Percentiles rank a stretch among this genome's conserved stretches.
Conservation (phyloP, 2,329 filamentous ascomycete genomes). For the Penicillium sp. region DNA sequence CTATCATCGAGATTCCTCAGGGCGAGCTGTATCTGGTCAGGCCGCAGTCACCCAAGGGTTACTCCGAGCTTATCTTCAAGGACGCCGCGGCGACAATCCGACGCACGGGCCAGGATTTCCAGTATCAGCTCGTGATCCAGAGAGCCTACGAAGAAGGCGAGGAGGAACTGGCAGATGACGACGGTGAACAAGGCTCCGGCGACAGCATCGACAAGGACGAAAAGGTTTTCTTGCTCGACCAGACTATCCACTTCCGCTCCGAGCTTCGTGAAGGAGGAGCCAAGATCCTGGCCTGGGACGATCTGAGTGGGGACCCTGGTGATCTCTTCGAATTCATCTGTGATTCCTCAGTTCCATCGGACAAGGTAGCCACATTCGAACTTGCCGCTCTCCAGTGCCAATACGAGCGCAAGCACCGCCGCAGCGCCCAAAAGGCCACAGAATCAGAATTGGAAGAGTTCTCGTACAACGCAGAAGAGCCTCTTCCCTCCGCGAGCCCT, state of each 20-base stretch:
- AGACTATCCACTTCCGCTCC: conserved; percentile 82
- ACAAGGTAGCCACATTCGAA: conserved; percentile 78
- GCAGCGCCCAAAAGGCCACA: conserved; percentile 75
- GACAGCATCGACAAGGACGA: conserved; percentile 93
- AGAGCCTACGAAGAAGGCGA: conserved; percentile 97
- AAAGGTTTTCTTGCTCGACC: conserved; percentile 94
- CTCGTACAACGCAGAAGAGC: conserved; percentile 66
- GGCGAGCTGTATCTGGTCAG: conserved; percentile 97
- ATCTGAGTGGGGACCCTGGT: conserved; percentile 87
- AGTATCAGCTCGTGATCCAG: conserved; percentile 96
- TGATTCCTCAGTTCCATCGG: conserved; percentile 68
- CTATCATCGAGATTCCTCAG: conserved; percentile 89
- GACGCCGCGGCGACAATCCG: conserved; percentile 92
- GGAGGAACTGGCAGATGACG: conserved; percentile 88
- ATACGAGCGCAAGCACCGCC: conserved; percentile 93
- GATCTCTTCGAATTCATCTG: conserved; percentile 99
- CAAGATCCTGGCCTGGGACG: conserved; percentile 89
- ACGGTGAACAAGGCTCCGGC: conserved; percentile 75
- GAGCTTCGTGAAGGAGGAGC: conserved; percentile 78
- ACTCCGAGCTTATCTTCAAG: conserved; percentile 98
- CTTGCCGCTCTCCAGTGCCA: conserved; percentile 87
- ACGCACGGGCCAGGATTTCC: conserved; percentile 88
- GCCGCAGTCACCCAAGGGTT: conserved; percentile 92
- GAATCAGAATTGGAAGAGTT: conserved; percentile 81
- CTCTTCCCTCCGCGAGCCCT: conserved; percentile 62